phyloP scores from a whole-genome alignment of 208 protist genomes.

The Leishmania gerbilli region DNA sequence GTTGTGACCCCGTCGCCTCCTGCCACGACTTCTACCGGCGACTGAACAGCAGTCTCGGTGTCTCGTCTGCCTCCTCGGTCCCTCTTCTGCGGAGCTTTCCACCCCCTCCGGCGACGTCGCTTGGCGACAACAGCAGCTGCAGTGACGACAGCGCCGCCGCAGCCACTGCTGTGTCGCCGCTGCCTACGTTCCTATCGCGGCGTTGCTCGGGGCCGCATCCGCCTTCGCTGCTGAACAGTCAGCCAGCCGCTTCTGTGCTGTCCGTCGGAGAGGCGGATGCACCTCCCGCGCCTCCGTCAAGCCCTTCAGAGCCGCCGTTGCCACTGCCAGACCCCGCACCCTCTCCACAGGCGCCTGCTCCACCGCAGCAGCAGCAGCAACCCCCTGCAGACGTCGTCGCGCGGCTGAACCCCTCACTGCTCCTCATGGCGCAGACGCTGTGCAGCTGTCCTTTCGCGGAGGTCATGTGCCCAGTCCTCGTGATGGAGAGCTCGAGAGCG shows the following conservation, averaged over 20 bases:
- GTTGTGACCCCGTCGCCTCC: not conserved
- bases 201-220: not conserved
- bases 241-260: not conserved
- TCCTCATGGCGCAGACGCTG: conserved; percentile 25
- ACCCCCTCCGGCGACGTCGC: not conserved
- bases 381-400: conserved; percentile 20
- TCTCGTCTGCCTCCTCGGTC: not conserved
- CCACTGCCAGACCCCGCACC: not conserved
- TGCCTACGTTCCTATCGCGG: not conserved
- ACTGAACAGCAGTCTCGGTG: conserved; percentile 1
- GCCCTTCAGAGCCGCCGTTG: not conserved
- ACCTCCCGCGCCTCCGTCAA: not conserved
- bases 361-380: not conserved
- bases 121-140: not conserved
- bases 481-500: conserved; percentile 12
- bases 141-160: not conserved
- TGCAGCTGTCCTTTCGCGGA: conserved; percentile 14
- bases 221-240: not conserved
- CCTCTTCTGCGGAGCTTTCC: not conserved
- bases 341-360: not conserved
- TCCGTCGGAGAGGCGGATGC: not conserved
- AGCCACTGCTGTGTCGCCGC: not conserved
- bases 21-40: not conserved
- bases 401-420: conserved; percentile 24
- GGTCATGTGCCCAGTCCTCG: conserved; percentile 31